Base-by-base conservation (phyloP, 1,139 yeast genomes). In the Arxiozyma telluris region DNA sequence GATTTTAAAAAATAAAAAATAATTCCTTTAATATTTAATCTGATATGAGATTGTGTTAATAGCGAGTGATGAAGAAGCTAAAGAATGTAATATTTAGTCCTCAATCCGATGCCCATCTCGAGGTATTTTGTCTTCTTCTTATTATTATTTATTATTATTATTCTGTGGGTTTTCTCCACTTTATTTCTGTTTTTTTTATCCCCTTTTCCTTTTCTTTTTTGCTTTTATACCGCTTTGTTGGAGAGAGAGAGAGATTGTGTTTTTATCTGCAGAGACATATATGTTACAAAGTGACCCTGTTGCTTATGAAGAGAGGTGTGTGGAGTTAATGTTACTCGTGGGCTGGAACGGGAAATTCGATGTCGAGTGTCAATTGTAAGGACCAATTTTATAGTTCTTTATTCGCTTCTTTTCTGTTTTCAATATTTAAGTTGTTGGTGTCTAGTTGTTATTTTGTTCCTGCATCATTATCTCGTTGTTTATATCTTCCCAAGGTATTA, bases 401-500 rank as follows among this genome's bases (percentile, higher is more conserved):
- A 15, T 34, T 12, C n/a, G 5, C 39, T 34, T 15, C n/a, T 34
- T 34, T 12, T 34, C 12, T 12, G 9, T 34, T 12, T 34, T n/a
- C 39, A 12, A 4, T 34, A 15, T 12, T 6, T 12, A 34, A 15
- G 4, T 34, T 34, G 39, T 8, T 15, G 8, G 5, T 12, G 39
- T 8, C n/a, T 15, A 34, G 9, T 15, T 34, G n/a, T 12, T 15
- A 34, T 12, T 34, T 15, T 15, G 39, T 15, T 34, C 39, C 39
- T 22, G 25, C 17, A 43, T 17, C 20, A 6, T 41, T 38, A 41
- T 15, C 25, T 22, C 43, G 8, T 49, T 42, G 22, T 44, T 30
- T 27, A 49, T 55, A 50, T 64, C 67, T 25, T 63, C 66, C 67
- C 67, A 64, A 9, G 67, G 66, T 21, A 64, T 63, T 25, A 64